Percentiles rank a stretch among this genome's conserved stretches.
These are phyloP conservation scores for Quercus berberidifolia DNA, from an alignment of 306 rosid genomes.

Conservation along the genomic window DNA sequence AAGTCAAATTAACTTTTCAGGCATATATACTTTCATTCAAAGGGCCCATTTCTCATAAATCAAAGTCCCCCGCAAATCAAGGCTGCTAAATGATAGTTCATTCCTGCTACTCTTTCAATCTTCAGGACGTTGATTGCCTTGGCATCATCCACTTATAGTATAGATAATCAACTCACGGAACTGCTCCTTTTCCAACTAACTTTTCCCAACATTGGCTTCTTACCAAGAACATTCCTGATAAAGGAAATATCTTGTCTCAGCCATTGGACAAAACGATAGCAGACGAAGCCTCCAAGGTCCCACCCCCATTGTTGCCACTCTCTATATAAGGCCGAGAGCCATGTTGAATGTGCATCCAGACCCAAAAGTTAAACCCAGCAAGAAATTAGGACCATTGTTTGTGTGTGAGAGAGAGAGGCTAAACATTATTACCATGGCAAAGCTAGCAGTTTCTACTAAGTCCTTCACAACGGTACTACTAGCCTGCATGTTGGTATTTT, in stretches of 20 bases:
- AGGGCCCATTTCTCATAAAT: not conserved
- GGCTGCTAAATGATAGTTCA: not conserved
- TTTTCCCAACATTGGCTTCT: not conserved
- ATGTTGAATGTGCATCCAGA: not conserved
- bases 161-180: conserved; percentile 8
- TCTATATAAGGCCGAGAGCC: conserved; percentile 24
- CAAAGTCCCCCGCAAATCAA: not conserved
- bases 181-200: not conserved
- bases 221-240: not conserved
- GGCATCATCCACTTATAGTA: not conserved
- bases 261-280: not conserved
- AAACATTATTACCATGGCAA: not conserved
- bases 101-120: not conserved
- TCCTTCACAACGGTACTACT: conserved; percentile 12
- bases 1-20: not conserved
- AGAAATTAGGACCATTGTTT: not conserved
- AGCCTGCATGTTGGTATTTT: conserved; percentile 22
- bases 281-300: not conserved
- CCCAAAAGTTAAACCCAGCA: not conserved
- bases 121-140: not conserved
- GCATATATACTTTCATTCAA: not conserved
- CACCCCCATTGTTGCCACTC: not conserved
- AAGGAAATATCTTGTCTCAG: not conserved
- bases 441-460: conserved; percentile 12
- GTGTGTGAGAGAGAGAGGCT: not conserved